Evolutionary conservation across 2,329 filamentous ascomycete genomes (phyloP).

Genomic region (Colletotrichum horii): DNA sequence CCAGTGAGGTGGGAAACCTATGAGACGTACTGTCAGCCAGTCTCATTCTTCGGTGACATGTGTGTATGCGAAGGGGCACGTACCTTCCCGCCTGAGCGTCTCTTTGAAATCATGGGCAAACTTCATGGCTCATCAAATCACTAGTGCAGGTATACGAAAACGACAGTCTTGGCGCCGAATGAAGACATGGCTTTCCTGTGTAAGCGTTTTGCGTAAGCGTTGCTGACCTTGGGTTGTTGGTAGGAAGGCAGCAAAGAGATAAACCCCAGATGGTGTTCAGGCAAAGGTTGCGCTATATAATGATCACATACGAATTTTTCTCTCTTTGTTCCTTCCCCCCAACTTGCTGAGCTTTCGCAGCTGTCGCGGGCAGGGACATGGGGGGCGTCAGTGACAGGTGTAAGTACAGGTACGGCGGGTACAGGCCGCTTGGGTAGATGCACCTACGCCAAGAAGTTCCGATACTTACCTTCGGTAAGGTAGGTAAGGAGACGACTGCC

Average conservation of each 20-base stretch:
- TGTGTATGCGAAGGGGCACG: neutral
- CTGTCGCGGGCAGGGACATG: neutral
- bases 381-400: neutral
- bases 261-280: neutral
- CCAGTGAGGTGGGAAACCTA: conserved; percentile 75
- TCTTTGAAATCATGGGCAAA: conserved; percentile 82
- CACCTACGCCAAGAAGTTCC: neutral
- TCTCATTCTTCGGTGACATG: neutral
- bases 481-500: neutral
- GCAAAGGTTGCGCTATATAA: conserved; percentile 5
- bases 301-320: neutral
- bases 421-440: neutral
- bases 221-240: neutral
- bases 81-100: conserved; percentile 67
- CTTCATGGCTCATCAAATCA: conserved; percentile 66
- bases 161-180: neutral
- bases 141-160: neutral
- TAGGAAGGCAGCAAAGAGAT: neutral
- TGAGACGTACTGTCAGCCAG: neutral
- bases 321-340: neutral
- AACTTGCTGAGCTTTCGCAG: neutral
- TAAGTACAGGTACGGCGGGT: neutral
- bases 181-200: neutral
- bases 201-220: neutral
- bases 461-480: neutral